Percentiles rank a stretch among this genome's conserved stretches.
phyloP scores from a whole-genome alignment of 257 asterid species.

The Solanum bulbocastanum region DNA sequence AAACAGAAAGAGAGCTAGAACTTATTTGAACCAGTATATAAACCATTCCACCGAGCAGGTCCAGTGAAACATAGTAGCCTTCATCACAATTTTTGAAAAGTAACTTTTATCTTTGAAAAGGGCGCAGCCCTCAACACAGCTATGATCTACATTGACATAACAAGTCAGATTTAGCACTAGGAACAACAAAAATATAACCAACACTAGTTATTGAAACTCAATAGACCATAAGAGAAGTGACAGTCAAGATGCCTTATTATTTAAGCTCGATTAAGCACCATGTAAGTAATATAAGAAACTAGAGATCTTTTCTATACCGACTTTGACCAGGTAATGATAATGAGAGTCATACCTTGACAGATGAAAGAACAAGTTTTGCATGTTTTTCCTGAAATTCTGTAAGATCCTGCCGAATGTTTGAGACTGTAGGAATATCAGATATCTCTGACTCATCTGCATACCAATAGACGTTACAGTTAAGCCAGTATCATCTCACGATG shows the following conservation, averaged over 20 bases:
- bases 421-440: constrained; percentile 65
- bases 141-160: not conserved
- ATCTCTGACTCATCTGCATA: constrained; percentile 66
- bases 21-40: not conserved
- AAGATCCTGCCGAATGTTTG: constrained; percentile 89
- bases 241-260: not conserved
- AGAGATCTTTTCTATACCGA: not conserved
- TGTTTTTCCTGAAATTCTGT: constrained; percentile 89
- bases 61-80: not conserved
- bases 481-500: not conserved
- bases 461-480: constrained; percentile 2
- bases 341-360: constrained; percentile 58
- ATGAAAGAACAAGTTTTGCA: constrained; percentile 77
- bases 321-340: not conserved
- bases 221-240: not conserved
- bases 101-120: not conserved
- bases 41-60: not conserved
- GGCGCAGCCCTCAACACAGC: not conserved
- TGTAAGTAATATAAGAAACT: not conserved
- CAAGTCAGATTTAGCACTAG: not conserved
- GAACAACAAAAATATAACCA: not conserved
- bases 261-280: not conserved
- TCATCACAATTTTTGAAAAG: not conserved
- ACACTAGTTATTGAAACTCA: not conserved
- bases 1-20: not conserved